Evolutionary conservation across 148 eudicot genomes (phyloP), one percentile per base, ranked within the genome.

Genomic region (Vaccinium myrtillus): DNA sequence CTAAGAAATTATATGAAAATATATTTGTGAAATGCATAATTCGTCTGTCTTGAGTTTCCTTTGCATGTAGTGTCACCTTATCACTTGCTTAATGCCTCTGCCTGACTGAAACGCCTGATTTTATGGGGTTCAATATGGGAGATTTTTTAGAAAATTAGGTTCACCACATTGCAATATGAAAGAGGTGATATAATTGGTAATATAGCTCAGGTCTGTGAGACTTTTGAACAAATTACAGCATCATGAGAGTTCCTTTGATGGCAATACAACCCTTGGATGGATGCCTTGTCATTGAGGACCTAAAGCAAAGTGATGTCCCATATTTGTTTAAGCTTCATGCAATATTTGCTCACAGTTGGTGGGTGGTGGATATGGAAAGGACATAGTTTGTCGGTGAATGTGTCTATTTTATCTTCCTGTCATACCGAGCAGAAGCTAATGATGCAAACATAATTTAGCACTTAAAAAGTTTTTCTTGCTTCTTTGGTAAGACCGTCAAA

Each of bases 121-220:
- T 2, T n/a, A 0, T 30, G 32, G 36, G 14, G 76, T 71, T 71
- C 3, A 39, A 71, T 71, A 13, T 19, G 76, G 48, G 15, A 13
- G 76, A 71, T 3, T 71, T 71, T 11, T 71, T 36, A 71, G 76
- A 30, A 70, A 70, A n/a, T 36, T 70, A 70, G 75, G 75, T 27
- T 46, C 75, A 65, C 30, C 11, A 21, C 25, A 6, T 18, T 27
- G 16, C 36, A 70, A 9, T 30, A 70, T 0, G 8, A 70, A 70
- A 14, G 75, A 8, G 75, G 14, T 27, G 11, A 1, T 70, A 70
- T 25, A 25, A 70, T 70, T 70, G 75, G 15, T 70, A 2, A 70
- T 8, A 30, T 27, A 30, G 39, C 39, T 69, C 10, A n/a, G n/a
- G 70, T 21, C n/a, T 63, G 70, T 63, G 70, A 63, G 4, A 21